Evolutionary conservation across 78 protist genomes (phyloP), one percentile per base, ranked within the genome.

Genomic region (Tieghemostelium lacteum): DNA sequence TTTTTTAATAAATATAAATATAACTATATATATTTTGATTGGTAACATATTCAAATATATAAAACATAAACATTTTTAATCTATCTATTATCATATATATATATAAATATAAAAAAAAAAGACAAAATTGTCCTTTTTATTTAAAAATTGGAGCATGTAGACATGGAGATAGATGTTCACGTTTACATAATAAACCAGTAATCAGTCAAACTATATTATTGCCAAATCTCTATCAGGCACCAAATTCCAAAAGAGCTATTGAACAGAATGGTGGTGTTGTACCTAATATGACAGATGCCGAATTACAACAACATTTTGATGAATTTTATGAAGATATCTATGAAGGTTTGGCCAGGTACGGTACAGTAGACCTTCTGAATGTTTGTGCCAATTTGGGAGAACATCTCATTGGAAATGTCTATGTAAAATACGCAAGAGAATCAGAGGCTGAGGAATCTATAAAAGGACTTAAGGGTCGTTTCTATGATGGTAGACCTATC

Each of bases 91-190:
- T 57, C 24, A 19, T n/a, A 61, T 29, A 17, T 28, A 61, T 7
- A 28, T 28, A 28, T 24, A 61, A 17, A 29, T 26, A 37, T 50
- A 12, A 33, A 22, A 22, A 10, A 26, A 26, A 50, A 52, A 95
- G 95, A 89, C 98, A 95, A 60, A 97, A 97, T 83, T 98, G 99
- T 45, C 97, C 98, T 16, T 99, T 98, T 95, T 99, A 97, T 96
- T 96, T 66, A 89, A 98, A 98, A 85, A 98, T 98, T 28, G 99
- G 99, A 39, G 99, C 99, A 28, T 99, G 99, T 94, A 95, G 99
- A 24, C 99, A 99, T 83, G 99, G 99, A 17, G 99, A 98, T 40
- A 85, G 97, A 26, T 99, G 99, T 86, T 80, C 97, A 7, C 93
- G 99, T 31, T 52, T 74, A 72, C 99, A 99, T 95, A 95, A 89